These are phyloP conservation scores for Lolium rigidum DNA, from an alignment of 176 grass and related monocot species.

Conservation along the genomic window DNA sequence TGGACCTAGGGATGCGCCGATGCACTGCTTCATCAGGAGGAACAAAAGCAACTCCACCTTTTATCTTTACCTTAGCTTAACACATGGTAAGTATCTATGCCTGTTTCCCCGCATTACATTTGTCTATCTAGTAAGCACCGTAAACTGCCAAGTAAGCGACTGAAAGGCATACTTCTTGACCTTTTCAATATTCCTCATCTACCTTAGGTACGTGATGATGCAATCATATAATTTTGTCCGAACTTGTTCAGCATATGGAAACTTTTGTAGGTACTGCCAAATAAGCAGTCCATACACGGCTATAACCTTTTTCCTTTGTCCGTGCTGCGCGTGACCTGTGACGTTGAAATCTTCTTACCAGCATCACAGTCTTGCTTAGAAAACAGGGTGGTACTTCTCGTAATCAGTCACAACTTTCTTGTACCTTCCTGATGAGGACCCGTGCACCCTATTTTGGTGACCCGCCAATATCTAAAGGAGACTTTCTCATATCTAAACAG, in stretches of 20 bases:
- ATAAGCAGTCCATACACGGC: background rate
- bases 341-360: slow-evolving; percentile 20
- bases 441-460: background rate
- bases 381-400: slow-evolving; percentile 7
- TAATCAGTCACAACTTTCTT: slow-evolving; percentile 6
- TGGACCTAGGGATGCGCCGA: slow-evolving; percentile 73
- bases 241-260: slow-evolving; percentile 18
- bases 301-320: background rate
- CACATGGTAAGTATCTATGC: slow-evolving; percentile 56
- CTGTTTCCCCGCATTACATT: no score
- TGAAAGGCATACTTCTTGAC: background rate
- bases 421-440: slow-evolving; percentile 33
- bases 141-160: slow-evolving; percentile 25
- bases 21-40: slow-evolving; percentile 95
- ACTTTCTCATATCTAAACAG: background rate
- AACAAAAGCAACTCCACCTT: slow-evolving; percentile 91
- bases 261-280: slow-evolving; percentile 1
- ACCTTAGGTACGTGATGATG: background rate
- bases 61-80: slow-evolving; percentile 80
- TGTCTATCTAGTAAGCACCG: slow-evolving; percentile 9
- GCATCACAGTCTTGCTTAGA: slow-evolving; percentile 30
- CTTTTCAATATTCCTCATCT: slow-evolving; percentile 1
- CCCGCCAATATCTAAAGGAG: slow-evolving; percentile 22
- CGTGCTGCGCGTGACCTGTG: slow-evolving; percentile 3
- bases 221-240: slow-evolving; percentile 30